Percentiles rank a stretch among this genome's conserved stretches.
Evolutionary conservation across 1,284 basidiomycete species (phyloP).

Genomic region (Rhodotorula sp.): DNA sequence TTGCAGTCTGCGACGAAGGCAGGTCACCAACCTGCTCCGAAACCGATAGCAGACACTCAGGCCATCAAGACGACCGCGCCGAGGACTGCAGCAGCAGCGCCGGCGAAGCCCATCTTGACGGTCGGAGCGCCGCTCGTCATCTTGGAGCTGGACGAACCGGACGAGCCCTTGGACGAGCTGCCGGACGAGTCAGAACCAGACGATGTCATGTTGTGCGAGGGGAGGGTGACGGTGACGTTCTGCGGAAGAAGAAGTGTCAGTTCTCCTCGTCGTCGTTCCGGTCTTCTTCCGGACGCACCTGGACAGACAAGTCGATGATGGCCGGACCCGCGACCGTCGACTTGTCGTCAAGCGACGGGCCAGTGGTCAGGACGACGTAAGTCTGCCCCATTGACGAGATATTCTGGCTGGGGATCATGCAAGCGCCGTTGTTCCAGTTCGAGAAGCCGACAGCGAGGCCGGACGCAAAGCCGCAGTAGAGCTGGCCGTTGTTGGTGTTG

Average conservation of each 20-base stretch:
- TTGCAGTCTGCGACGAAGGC: no score
- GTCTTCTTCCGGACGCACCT: background rate
- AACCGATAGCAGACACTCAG: background rate
- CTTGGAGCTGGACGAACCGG: no score
- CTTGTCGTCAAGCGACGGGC: conserved; percentile 49
- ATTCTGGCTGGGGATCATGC: conserved; percentile 29
- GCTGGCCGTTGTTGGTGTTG: conserved; percentile 46
- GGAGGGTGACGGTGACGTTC: no score
- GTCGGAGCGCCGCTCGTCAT: background rate
- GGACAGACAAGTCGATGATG: conserved; percentile 44
- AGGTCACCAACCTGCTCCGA: no score
- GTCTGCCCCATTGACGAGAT: conserved; percentile 24
- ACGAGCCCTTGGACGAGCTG: no score
- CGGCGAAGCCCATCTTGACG: background rate
- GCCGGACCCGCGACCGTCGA: conserved; percentile 56
- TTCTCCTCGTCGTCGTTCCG: no score
- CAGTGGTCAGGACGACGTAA: conserved; percentile 36
- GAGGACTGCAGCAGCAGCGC: background rate
- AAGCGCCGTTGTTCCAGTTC: conserved; percentile 19
- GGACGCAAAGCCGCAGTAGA: conserved; percentile 43
- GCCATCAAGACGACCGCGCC: background rate
- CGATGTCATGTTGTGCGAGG: no score
- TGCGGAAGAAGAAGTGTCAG: no score
- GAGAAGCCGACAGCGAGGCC: conserved; percentile 56
- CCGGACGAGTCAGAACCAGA: no score